phyloP scores from a whole-genome alignment of 192 early-diverging fungal genomes.

The Coemansia sp. region DNA sequence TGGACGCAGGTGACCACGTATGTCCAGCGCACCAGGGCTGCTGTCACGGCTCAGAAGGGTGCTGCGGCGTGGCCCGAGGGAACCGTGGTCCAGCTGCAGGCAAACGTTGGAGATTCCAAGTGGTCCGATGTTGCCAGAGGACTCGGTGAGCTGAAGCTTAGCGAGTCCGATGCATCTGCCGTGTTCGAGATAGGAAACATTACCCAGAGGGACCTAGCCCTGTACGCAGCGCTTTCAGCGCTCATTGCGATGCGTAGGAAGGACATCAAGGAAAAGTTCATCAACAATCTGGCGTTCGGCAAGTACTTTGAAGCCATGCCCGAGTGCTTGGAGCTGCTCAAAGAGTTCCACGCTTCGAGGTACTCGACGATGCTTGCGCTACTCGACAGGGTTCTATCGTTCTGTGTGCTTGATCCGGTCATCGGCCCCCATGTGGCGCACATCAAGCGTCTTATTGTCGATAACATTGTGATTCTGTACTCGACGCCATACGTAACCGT shows the following conservation, averaged over 20 bases:
- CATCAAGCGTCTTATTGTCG: slow-evolving; percentile 19
- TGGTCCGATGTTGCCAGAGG: slow-evolving; percentile 22
- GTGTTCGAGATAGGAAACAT: slow-evolving; percentile 18
- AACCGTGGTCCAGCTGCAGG: slow-evolving; percentile 25
- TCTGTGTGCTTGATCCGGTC: slow-evolving; percentile 34
- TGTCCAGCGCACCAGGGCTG: slow-evolving; percentile 22
- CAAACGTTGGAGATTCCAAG: slow-evolving; percentile 29
- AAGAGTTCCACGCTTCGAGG: slow-evolving; percentile 25
- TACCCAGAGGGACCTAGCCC: slow-evolving; percentile 33
- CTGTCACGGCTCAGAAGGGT: slow-evolving; percentile 6
- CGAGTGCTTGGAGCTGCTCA: slow-evolving; percentile 36
- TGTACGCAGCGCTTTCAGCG: slow-evolving; percentile 45
- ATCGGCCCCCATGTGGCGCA: slow-evolving; percentile 20
- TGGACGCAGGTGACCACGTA: slow-evolving; percentile 44
- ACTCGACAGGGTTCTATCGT: slow-evolving; percentile 28
- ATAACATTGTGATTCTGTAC: slow-evolving; percentile 46
- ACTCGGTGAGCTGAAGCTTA: slow-evolving; percentile 12
- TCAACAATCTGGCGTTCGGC: slow-evolving; percentile 30
- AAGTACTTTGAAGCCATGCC: slow-evolving; percentile 47
- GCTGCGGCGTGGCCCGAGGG: slow-evolving; percentile 12
- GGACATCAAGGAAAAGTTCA: slow-evolving; percentile 19
- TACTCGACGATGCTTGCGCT: slow-evolving; percentile 32
- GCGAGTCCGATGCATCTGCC: background rate
- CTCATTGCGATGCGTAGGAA: slow-evolving; percentile 33
- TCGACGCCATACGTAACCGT: slow-evolving; percentile 40